These are phyloP conservation scores for Xylaria hypoxylon DNA, from an alignment of 2,329 filamentous ascomycete species.

Conservation along the genomic window DNA sequence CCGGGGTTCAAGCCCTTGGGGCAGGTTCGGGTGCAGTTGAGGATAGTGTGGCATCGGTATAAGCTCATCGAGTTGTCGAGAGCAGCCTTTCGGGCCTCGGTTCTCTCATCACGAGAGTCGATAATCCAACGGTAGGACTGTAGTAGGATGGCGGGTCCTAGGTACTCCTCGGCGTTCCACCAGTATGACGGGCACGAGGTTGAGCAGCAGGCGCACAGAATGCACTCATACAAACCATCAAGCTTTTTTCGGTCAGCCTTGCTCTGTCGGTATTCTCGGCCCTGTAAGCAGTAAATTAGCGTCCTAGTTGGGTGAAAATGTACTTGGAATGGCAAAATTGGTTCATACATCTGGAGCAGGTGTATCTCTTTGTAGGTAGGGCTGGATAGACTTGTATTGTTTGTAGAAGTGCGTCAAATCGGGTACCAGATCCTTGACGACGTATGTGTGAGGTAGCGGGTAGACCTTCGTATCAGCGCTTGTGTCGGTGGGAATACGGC, in stretches of 20 bases:
- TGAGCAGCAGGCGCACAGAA: constrained; percentile 98
- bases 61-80: constrained; percentile 99
- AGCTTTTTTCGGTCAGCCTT: constrained; percentile 96
- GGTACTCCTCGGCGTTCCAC: constrained; percentile 99
- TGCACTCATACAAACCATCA: constrained; percentile 98
- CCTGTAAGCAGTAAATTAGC: constrained; percentile 62
- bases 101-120: constrained; percentile 94
- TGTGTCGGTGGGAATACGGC: constrained; percentile 90
- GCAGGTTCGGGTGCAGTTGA: constrained; percentile 98
- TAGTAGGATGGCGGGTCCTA: constrained; percentile 94
- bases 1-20: constrained; percentile 98
- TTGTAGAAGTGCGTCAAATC: constrained; percentile 99
- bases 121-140: constrained; percentile 98
- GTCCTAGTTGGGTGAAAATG: constrained; percentile 12
- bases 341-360: constrained; percentile 81
- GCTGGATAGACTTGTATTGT: constrained; percentile 99
- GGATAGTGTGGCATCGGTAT: constrained; percentile 98
- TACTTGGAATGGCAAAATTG: constrained; percentile 28
- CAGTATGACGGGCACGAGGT: constrained; percentile 99
- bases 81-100: constrained; percentile 85
- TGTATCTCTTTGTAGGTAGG: constrained; percentile 92
- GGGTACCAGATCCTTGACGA: constrained; percentile 98
- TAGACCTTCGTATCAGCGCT: constrained; percentile 91
- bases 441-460: constrained; percentile 97
- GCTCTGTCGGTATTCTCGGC: constrained; percentile 90